Base-by-base conservation (phyloP, 2,329 filamentous ascomycete species). In the Aspergillus pseudonomiae region DNA sequence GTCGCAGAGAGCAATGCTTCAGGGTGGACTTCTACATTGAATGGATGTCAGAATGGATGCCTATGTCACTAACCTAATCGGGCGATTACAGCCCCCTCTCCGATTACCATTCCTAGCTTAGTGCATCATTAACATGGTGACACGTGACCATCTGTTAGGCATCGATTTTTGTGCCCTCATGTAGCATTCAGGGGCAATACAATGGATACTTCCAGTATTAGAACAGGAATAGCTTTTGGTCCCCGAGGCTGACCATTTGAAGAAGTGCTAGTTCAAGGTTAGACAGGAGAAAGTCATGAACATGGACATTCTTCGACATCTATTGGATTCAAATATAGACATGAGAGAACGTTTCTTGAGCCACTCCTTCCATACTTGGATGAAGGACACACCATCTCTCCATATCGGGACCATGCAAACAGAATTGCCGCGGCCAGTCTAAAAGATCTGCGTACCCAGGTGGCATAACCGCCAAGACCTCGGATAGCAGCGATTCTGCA, bases 161-260 rank as follows among this genome's bases (percentile, higher is more conserved):
- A 41, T 24, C 43, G 14, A 21, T 46, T 14, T 24, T 43, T 36
- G 14, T 16, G 5, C 34, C 6, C 14, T 36, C 14, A 36, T 16
- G 34, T 6, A 7, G 34, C 16, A 14, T 0, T 16, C 34, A 6
- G 11, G 10, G 3, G 6, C 6, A n/a, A 41, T 41, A 41, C 7
- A 41, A 7, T 19, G 10, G n/a, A 6, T 46, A 21, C 11, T 41
- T 1, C n/a, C 4, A 14, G 10, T 21, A 11, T 0, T 5, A 10
- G n/a, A 24, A 6, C 5, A 14, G 43, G n/a, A 21, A 14, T 3
- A 24, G 5, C 2, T 24, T 24, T 12, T 2, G 24, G 6, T 24
- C 5, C 14, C 3, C 10, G 2, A 6, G 4, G 2, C 3, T 6
- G 3, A 24, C 3, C 6, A 10, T 4, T 46, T 4, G 4, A 14